Evolutionary conservation across 2,329 filamentous ascomycete species (phyloP), one percentile per base, ranked within the genome.

Genomic region (Fusarium nodosum): DNA sequence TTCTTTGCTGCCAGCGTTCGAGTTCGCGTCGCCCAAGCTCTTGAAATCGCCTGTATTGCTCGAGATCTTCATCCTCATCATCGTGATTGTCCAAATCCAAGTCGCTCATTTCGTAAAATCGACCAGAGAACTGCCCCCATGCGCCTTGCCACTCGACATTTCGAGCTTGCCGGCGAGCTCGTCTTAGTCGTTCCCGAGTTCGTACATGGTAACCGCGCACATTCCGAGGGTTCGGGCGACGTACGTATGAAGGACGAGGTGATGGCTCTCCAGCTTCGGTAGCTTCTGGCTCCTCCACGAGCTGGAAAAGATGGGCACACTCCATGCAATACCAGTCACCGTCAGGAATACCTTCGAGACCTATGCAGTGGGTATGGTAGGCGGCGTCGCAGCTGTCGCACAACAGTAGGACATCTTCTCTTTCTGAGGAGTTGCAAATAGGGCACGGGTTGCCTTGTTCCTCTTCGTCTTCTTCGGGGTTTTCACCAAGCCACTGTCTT

Each of bases 341-440:
- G 31, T 86, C 82, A 24, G 94, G 94, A 58, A 97, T 88, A 55
- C 85, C 82, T 64, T 94, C 90, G 51, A 97, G 86, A 34, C 93
- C 94, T 65, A 97, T 88, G 79, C 96, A 99, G 79, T 97, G 93
- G 48, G 94, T 94, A 79, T 99, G 96, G 75, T 95, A 97, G 44
- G 92, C 88, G 34, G 91, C 90, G 83, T 97, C 91, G 82, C 96
- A 99, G 75, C 90, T 91, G 79, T 97, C 94, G 81, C 96, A 99
- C 64, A 97, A 88, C 71, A 98, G 89, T 54, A 97, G 87, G 20
- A 94, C 86, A 69, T 97, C 92, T 79, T 96, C 92, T 73, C 95
- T 89, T 71, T 96, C 93, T 72, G 90, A 85, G 52, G 89, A 87
- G 68, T 91, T 91, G 83, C 96, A 99, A 52, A 97, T 86, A 52